Evolutionary conservation across 83 land plant genomes (phyloP), one percentile per base, ranked within the genome.

Genomic region (Thuja plicata): DNA sequence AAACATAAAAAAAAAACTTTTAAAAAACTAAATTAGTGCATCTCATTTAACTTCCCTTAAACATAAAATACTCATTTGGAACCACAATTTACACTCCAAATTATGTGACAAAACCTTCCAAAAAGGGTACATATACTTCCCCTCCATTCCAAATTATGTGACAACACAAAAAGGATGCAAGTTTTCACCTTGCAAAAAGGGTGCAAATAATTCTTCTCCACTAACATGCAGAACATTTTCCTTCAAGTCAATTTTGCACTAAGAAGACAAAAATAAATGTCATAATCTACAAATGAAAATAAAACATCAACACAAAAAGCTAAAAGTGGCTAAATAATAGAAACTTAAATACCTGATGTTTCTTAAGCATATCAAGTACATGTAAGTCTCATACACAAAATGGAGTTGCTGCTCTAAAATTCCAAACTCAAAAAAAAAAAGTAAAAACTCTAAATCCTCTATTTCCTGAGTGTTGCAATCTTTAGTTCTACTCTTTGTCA

Each of bases 171-270:
- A 38, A 60, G 30, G 17, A 90, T 21, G 30, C 34, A 55, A 71
- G 15, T 9, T 84, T 3, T 60, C 88, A 96, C 98, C 99, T 95
- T 95, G 97, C 89, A 98, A 89, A 93, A 98, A 98, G 82, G 99
- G 97, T 43, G 97, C 99, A 15, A 97, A 88, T 88, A 97, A 95
- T 84, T 98, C 99, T 84, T 99, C 99, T 89, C 99, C 99, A 54
- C 98, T 99, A 86, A 98, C 99, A 92, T 95, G 93, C 24, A 98
- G 89, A 32, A 98, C 97, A 91, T 98, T 98, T 32, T 96, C 97
- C 87, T 98, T 95, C 84, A 98, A 86, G 90, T 98, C 99, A 87
- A 98, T 98, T 37, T 90, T 93, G 87, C 99, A 97, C 97, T 98
- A 93, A 57, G 12, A 91, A 66, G 17, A 32, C 37, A 84, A n/a